phyloP scores from a whole-genome alignment of 805 yeast genomes.

The Wickerhamomyces sydowiorum region DNA sequence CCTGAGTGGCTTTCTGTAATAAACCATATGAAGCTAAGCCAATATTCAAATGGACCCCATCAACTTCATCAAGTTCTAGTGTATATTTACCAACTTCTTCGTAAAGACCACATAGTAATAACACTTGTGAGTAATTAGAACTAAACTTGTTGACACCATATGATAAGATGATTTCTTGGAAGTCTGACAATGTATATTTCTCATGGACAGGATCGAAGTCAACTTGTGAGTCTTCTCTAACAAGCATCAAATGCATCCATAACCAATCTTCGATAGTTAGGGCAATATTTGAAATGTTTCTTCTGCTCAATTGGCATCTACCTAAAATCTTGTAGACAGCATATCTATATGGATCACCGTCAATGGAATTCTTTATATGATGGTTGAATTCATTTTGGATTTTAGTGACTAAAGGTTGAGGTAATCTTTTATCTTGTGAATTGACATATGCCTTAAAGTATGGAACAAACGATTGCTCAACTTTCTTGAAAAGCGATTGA shows the following conservation, averaged over 20 bases:
- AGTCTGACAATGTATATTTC: conserved; percentile 63
- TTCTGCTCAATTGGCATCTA: conserved; percentile 68
- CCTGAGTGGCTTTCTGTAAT: conserved; percentile 39
- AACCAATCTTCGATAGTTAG: conserved; percentile 92
- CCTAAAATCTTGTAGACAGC: conserved; percentile 91
- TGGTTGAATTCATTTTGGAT: conserved; percentile 79
- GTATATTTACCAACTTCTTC: conserved; percentile 72
- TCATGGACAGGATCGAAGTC: conserved; percentile 54
- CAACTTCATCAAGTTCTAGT: conserved; percentile 63
- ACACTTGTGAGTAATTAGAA: conserved; percentile 65
- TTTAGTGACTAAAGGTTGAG: conserved; percentile 62
- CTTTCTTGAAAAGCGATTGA: conserved; percentile 69
- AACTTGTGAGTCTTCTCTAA: conserved; percentile 48
- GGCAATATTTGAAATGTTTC: conserved; percentile 61
- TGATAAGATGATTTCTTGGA: conserved; percentile 65
- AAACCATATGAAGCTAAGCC: conserved; percentile 71
- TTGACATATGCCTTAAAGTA: conserved; percentile 69
- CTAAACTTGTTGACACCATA: conserved; percentile 73
- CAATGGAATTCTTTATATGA: conserved; percentile 60
- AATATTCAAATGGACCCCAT: conserved; percentile 85
- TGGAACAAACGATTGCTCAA: conserved; percentile 78
- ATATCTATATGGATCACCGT: conserved; percentile 83
- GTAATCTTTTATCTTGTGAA: conserved; percentile 46
- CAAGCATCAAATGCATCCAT: conserved; percentile 84
- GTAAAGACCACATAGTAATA: conserved; percentile 72